phyloP scores from a whole-genome alignment of 2,329 filamentous ascomycete genomes.

The Blastomyces gilchristii region DNA sequence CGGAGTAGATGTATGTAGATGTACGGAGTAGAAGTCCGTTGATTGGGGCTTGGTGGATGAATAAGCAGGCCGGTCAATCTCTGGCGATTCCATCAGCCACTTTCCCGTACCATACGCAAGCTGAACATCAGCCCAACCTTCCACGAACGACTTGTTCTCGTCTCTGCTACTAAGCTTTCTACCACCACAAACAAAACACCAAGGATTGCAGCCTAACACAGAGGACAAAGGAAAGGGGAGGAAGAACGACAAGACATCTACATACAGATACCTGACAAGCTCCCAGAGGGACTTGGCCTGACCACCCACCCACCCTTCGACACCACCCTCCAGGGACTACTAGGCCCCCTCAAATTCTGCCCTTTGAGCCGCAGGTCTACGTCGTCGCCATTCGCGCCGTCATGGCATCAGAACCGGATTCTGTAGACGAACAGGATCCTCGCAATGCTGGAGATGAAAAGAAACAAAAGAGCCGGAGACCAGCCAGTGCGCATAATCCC shows the following conservation, averaged over 20 bases:
- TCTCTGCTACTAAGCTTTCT: not conserved
- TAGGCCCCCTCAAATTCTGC: not conserved
- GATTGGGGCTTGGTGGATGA: not conserved
- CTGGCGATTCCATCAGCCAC: not conserved
- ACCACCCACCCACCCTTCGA: not conserved
- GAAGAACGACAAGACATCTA: not conserved
- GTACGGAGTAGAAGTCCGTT: no score
- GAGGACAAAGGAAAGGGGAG: not conserved
- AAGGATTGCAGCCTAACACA: not conserved
- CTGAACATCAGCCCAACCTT: no score
- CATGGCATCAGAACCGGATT: slow-evolving; percentile 23
- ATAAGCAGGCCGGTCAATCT: not conserved
- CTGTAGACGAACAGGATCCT: slow-evolving; percentile 36
- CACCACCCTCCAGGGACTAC: not conserved
- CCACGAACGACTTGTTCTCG: not conserved
- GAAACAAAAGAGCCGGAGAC: slow-evolving; percentile 84
- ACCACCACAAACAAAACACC: not conserved
- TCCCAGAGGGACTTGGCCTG: not conserved
- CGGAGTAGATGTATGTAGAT: no score
- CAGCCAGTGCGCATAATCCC: slow-evolving; percentile 57
- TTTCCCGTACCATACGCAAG: not conserved
- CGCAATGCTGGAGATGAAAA: slow-evolving; percentile 44
- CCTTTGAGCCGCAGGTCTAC: not conserved
- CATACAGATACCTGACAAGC: not conserved
- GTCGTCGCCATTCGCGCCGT: not conserved